Base-by-base conservation (phyloP, 306 rosid genomes). In the Alnus glutinosa region DNA sequence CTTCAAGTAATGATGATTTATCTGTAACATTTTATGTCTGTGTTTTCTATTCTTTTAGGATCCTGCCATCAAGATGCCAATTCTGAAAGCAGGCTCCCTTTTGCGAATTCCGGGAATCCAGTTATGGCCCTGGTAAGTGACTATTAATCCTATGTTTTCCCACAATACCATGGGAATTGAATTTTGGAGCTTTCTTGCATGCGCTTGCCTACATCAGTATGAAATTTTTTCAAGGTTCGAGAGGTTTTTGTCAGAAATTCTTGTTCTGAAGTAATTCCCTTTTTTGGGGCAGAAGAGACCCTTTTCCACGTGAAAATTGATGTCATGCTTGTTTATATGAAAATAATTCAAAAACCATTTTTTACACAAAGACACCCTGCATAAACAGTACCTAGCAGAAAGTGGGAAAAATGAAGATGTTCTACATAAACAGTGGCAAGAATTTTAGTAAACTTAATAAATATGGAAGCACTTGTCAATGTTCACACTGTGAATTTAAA, bases 71-170 rank as follows among this genome's bases (percentile, higher is more conserved):
- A 83, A 82, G 89, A 81, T 72, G 83, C 83, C 71, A 92, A 88
- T 81, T 81, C 84, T 77, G 90, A 85, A 68, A 81, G 80, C 83
- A 82, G 92, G 79, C 94, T 93, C 63, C 97, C 99, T 36, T 96
- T 96, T 88, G 90, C 94, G 37, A 96, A 91, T 86, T 96, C 99
- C 80, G 96, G 91, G 86, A 96, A 93, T 89, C 99, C 98, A 57
- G 98, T 93, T 81, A 96, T 93, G 99, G 86, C 99, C 75, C 80
- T 96, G 98, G 99, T 96, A 87, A 79, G 91, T 86, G 84, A 71
- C 86, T 75, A 71, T 64, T 72, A 57, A 71, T 84, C 16, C 55
- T 70, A 76, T 86, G 80, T 74, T 78, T 67, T 48, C 46, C 70
- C 34, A 5, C 46, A 34, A 63, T 63, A 32, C 70, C 9, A 32